These are phyloP conservation scores for Thermoascus crustaceus DNA, from an alignment of 2,329 filamentous ascomycete genomes.

Conservation along the genomic window DNA sequence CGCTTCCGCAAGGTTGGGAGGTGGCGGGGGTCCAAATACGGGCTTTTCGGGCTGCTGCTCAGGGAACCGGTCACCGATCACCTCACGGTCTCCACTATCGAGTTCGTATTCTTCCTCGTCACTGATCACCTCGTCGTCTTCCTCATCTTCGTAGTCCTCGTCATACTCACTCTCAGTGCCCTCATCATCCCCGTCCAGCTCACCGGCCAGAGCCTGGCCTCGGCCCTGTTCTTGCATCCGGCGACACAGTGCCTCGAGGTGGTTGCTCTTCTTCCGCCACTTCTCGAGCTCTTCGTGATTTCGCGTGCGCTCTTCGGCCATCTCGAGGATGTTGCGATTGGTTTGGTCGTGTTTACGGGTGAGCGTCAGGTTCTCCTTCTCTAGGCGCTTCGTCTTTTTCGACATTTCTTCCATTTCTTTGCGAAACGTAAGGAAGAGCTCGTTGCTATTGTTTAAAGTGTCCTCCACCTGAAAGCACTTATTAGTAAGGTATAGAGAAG, in stretches of 20 bases:
- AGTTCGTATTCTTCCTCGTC: constrained; percentile 56
- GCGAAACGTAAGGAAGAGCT: constrained; percentile 89
- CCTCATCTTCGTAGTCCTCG: constrained; percentile 51
- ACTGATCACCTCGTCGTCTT: constrained; percentile 52
- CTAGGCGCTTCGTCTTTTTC: constrained; percentile 92
- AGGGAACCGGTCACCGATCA: constrained; percentile 41
- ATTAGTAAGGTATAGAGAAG: constrained; percentile 23
- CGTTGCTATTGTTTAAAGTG: constrained; percentile 96
- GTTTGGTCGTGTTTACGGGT: constrained; percentile 91
- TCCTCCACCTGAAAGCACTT: constrained; percentile 79
- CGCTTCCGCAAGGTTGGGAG: constrained; percentile 41
- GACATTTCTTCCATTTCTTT: constrained; percentile 99
- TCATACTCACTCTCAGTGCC: constrained; percentile 45
- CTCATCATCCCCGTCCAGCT: constrained; percentile 48
- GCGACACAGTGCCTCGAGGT: constrained; percentile 88
- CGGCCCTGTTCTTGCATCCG: constrained; percentile 94
- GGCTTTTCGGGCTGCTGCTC: constrained; percentile 31
- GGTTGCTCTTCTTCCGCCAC: constrained; percentile 75
- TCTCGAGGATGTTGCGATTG: constrained; percentile 89
- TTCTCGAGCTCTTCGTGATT: constrained; percentile 69
- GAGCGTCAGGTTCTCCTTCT: constrained; percentile 88
- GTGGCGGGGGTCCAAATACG: constrained; percentile 43
- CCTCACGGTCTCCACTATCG: constrained; percentile 56
- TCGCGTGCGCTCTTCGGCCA: constrained; percentile 85
- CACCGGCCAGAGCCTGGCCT: constrained; percentile 58